Conservation (phyloP, 148 eudicot species). For the Diospyros lotus region DNA sequence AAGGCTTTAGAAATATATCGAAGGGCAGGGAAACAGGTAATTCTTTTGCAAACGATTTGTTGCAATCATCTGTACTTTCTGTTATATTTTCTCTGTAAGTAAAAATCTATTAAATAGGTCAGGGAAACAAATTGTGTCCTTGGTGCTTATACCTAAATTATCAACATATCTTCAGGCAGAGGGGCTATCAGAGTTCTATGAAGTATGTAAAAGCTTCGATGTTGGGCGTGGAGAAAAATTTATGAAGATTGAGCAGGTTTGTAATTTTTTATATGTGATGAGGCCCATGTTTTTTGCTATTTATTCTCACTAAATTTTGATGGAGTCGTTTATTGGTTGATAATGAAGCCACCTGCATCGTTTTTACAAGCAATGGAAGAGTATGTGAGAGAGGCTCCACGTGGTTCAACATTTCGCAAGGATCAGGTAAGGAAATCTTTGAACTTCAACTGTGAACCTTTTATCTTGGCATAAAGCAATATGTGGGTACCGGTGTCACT, state of each 20-base stretch:
- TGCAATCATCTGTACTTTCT: background rate
- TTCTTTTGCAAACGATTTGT: background rate
- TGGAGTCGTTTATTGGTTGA: slow-evolving; percentile 7
- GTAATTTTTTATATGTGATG: slow-evolving; percentile 5
- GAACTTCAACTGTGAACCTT: background rate
- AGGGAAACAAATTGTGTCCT: background rate
- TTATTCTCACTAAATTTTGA: slow-evolving; percentile 10
- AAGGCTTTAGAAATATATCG: slow-evolving; percentile 87
- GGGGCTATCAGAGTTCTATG: slow-evolving; percentile 91
- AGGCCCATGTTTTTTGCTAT: background rate
- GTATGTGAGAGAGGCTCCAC: slow-evolving; percentile 87
- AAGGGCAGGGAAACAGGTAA: slow-evolving; percentile 88
- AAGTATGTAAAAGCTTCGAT: slow-evolving; percentile 84
- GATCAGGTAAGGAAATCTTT: slow-evolving; percentile 51
- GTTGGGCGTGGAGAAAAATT: slow-evolving; percentile 80
- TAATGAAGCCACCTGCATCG: slow-evolving; percentile 86
- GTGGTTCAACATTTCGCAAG: slow-evolving; percentile 66
- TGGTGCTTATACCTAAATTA: background rate
- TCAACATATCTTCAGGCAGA: slow-evolving; percentile 60
- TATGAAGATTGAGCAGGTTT: slow-evolving; percentile 91
- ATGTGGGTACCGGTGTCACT: background rate
- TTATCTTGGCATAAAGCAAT: background rate
- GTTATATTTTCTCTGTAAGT: background rate
- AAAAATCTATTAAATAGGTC: background rate
- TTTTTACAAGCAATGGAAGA: slow-evolving; percentile 99